phyloP scores from a whole-genome alignment of 371 early-diverging fungal species.

The Zancudomyces culisetae region DNA sequence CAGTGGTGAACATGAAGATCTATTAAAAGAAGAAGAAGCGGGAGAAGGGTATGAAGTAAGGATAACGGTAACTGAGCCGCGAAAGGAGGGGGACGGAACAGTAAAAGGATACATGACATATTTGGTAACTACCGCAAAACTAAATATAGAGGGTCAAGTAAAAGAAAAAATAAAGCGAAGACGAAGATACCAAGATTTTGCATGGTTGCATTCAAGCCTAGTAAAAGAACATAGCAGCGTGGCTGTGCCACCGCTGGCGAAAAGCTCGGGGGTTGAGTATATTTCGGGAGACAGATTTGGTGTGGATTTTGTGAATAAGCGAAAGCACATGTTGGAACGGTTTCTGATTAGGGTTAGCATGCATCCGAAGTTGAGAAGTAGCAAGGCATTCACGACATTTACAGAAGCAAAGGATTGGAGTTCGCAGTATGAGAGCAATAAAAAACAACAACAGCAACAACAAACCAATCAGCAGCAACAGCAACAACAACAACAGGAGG shows the following conservation, averaged over 20 bases:
- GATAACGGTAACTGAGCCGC: constrained; percentile 50
- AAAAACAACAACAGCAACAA: no score
- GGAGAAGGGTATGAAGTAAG: no score
- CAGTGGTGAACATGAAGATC: no score
- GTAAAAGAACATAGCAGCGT: constrained; percentile 49
- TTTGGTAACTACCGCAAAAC: constrained; percentile 54
- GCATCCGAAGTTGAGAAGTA: constrained; percentile 67
- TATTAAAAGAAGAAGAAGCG: no score
- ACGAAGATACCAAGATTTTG: constrained; percentile 84
- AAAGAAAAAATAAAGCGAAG: constrained; percentile 32
- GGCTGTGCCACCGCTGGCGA: constrained; percentile 81
- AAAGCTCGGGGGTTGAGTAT: constrained; percentile 63
- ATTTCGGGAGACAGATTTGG: constrained; percentile 86
- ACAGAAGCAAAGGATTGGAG: constrained; percentile 60
- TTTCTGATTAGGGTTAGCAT: constrained; percentile 61
- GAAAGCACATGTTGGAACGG: constrained; percentile 48
- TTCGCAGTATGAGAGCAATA: constrained; percentile 27
- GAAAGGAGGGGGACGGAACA: constrained; percentile 69
- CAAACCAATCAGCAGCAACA: no score
- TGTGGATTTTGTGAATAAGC: constrained; percentile 65
- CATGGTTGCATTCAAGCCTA: constrained; percentile 61
- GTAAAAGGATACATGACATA: constrained; percentile 61
- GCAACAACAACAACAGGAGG: constrained; percentile 24
- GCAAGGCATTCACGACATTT: constrained; percentile 52
- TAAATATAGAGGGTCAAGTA: constrained; percentile 7